phyloP scores from a whole-genome alignment of 257 asterid species.

The Plantago ovata region DNA sequence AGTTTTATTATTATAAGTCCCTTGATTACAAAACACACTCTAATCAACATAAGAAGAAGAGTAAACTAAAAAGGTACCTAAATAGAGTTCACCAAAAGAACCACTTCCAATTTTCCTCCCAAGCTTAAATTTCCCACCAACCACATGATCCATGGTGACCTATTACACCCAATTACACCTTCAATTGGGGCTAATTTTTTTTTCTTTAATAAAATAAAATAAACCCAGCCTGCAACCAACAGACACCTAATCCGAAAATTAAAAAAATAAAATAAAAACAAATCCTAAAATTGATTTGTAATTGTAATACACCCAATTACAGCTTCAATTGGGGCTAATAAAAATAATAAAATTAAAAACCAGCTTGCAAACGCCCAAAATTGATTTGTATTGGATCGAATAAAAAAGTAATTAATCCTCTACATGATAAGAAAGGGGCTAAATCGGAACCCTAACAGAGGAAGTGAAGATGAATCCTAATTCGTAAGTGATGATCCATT shows the following conservation, averaged over 20 bases:
- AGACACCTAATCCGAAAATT: too few species aligned
- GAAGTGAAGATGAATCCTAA: too few species aligned
- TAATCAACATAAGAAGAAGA: background rate
- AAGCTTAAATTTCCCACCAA: slow-evolving; percentile 88
- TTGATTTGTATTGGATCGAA: background rate
- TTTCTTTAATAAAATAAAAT: too few species aligned
- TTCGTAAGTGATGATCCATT: too few species aligned
- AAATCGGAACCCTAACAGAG: background rate
- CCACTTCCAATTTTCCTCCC: slow-evolving; percentile 97
- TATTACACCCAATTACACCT: background rate
- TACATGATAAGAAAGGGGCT: background rate
- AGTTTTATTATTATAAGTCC: too few species aligned
- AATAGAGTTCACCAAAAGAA: slow-evolving; percentile 92
- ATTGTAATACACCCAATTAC: too few species aligned
- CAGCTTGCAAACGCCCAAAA: slow-evolving; percentile 9
- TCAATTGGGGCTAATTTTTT: too few species aligned
- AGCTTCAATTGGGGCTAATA: too few species aligned
- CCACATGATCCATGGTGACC: slow-evolving; percentile 68
- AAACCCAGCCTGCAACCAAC: too few species aligned
- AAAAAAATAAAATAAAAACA: too few species aligned
- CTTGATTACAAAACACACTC: background rate
- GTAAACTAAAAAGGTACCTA: slow-evolving; percentile 58
- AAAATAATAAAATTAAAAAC: too few species aligned
- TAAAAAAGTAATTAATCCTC: background rate
- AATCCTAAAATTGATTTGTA: too few species aligned